Percentiles rank a stretch among this genome's conserved stretches.
phyloP scores from a whole-genome alignment of 106 monocot species.

The Xerophyta viscosa region DNA sequence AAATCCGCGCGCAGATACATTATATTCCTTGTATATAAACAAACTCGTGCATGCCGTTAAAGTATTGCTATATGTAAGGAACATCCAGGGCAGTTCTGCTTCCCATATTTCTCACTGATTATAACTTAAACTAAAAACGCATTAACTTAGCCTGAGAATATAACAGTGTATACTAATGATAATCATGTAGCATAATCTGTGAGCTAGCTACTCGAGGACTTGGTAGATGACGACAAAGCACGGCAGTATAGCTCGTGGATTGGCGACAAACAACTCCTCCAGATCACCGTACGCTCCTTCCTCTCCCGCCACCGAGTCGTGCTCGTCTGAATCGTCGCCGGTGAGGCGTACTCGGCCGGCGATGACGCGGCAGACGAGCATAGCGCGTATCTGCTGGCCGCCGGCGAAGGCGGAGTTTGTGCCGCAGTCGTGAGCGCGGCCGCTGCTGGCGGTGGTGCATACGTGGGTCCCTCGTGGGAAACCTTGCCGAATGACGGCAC shows the following conservation, averaged over 20 bases:
- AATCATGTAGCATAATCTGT: too few species aligned
- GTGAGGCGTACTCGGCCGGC: conserved; percentile 49
- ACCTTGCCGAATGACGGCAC: conserved; percentile 67
- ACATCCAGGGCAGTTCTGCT: too few species aligned
- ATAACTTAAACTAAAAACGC: too few species aligned
- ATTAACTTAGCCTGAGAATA: too few species aligned
- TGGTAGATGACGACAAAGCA: conserved; percentile 91
- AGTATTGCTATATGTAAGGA: too few species aligned
- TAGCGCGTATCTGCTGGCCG: conserved; percentile 26
- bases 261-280: conserved; percentile 77
- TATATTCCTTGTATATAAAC: too few species aligned
- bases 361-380: conserved; percentile 93
- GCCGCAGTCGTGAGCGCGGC: conserved; percentile 28
- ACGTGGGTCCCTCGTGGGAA: conserved; percentile 32
- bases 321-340: conserved; percentile 8
- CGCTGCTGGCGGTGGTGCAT: conserved; percentile 65
- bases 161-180: too few species aligned
- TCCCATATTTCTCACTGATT: too few species aligned
- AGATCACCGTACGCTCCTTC: conserved; percentile 27
- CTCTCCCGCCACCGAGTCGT: conserved; percentile 43
- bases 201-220: conserved; percentile 20
- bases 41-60: too few species aligned
- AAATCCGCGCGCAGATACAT: too few species aligned
- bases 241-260: conserved; percentile 76
- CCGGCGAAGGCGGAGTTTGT: not conserved